phyloP scores from a whole-genome alignment of 1,139 yeast species.

The Nakaseomyces glabratus region DNA sequence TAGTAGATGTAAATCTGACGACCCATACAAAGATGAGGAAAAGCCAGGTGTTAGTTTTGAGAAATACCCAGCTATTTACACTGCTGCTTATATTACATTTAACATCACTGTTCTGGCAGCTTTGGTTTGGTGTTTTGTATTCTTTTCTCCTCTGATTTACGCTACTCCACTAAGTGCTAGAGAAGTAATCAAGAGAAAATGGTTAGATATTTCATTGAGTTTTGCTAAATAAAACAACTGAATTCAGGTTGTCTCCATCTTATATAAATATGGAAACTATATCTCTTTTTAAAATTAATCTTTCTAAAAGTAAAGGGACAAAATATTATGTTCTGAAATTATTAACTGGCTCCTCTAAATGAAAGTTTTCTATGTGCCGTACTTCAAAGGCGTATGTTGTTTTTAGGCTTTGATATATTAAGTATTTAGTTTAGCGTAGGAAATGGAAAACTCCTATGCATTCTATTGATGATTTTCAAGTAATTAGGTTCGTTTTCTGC shows the following conservation, averaged over 20 bases:
- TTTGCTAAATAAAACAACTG: constrained; percentile 56
- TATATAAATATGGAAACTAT: no score
- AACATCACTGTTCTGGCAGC: constrained; percentile 37
- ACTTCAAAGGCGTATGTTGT: no score
- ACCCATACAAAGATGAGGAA: constrained; percentile 27
- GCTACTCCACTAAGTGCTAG: constrained; percentile 60
- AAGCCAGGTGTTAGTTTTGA: constrained; percentile 21
- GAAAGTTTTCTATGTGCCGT: no score
- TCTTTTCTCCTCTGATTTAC: constrained; percentile 77
- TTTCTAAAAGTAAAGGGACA: no score
- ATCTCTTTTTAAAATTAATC: no score
- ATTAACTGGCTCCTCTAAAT: no score
- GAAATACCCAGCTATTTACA: constrained; percentile 20
- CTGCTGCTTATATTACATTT: constrained; percentile 30
- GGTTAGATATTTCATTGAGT: constrained; percentile 76
- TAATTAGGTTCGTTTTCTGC: constrained; percentile 57
- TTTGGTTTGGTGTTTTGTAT: constrained; percentile 57
- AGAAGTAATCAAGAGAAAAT: constrained; percentile 65
- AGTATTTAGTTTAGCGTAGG: constrained; percentile 39
- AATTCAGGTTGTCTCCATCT: not conserved
- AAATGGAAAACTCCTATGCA: constrained; percentile 66
- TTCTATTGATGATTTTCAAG: constrained; percentile 44
- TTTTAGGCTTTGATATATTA: no score
- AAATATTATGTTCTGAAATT: no score
- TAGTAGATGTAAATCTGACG: constrained; percentile 45